Conservation (phyloP, 768 basidiomycete genomes). For the Russula sp. region DNA sequence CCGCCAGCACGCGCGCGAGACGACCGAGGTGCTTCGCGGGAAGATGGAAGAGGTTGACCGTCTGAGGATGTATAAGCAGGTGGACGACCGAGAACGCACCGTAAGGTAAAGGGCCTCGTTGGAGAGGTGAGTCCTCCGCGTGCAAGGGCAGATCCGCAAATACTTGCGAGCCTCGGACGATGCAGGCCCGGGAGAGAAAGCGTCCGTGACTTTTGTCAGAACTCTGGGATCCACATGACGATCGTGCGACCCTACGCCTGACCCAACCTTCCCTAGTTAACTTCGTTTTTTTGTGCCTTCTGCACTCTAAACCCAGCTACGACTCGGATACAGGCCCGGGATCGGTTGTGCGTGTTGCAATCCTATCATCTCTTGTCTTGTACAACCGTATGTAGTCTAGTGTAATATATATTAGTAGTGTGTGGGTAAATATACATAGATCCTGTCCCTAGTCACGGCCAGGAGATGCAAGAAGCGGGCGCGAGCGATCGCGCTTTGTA, state of each 20-base stretch:
- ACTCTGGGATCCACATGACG: neutral
- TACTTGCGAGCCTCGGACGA: neutral
- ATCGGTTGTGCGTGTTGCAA: no score
- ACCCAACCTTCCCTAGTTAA: neutral
- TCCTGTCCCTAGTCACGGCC: slow-evolving; percentile 1
- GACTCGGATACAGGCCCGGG: no score
- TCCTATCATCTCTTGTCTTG: neutral
- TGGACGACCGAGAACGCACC: slow-evolving; percentile 44
- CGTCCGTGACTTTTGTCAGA: neutral
- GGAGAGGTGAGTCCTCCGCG: slow-evolving; percentile 12
- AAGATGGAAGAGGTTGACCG: slow-evolving; percentile 72
- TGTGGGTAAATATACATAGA: neutral
- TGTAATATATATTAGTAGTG: neutral
- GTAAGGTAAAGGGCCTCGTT: slow-evolving; percentile 15
- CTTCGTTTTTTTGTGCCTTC: neutral
- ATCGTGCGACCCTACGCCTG: neutral
- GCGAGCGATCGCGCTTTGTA: neutral
- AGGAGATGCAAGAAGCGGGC: slow-evolving; percentile 24
- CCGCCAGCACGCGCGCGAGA: slow-evolving; percentile 48
- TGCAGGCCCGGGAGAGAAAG: neutral
- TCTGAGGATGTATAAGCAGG: slow-evolving; percentile 55
- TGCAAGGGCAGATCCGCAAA: neutral
- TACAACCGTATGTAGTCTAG: neutral
- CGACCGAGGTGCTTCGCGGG: slow-evolving; percentile 57
- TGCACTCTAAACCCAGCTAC: neutral